These are phyloP conservation scores for Arthroderma sp. DNA, from an alignment of 2,329 filamentous ascomycete genomes.

Conservation along the genomic window DNA sequence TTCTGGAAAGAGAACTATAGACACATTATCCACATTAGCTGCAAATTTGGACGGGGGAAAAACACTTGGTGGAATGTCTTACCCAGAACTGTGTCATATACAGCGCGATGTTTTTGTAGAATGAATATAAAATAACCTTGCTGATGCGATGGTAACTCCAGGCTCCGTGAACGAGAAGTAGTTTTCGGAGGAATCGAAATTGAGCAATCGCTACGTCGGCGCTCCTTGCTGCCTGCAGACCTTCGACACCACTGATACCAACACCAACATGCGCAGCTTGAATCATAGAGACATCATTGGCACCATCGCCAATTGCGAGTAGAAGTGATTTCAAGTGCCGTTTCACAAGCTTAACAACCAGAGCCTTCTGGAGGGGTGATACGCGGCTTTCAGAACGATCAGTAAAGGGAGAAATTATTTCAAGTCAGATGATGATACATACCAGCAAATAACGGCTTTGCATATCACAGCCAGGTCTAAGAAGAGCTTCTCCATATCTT, in stretches of 20 bases:
- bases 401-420: too few species aligned
- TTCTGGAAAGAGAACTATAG: conserved; percentile 89
- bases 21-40: conserved; percentile 15
- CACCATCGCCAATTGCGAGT: conserved; percentile 90
- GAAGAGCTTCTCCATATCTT: conserved; percentile 85
- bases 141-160: conserved; percentile 97
- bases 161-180: conserved; percentile 85
- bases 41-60: not conserved
- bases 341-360: conserved; percentile 97
- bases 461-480: conserved; percentile 87
- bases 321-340: conserved; percentile 83
- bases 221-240: conserved; percentile 87
- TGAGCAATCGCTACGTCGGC: conserved; percentile 93
- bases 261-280: conserved; percentile 96
- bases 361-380: conserved; percentile 87
- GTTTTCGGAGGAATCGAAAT: conserved; percentile 86
- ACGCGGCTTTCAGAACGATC: conserved; percentile 52
- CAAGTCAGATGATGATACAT: conserved; percentile 15
- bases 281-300: conserved; percentile 99
- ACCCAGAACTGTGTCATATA: conserved; percentile 99
- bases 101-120: conserved; percentile 97
- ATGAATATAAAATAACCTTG: conserved; percentile 95
- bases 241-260: conserved; percentile 92
- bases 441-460: conserved; percentile 93
- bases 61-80: conserved; percentile 26